phyloP scores from a whole-genome alignment of 2,329 filamentous ascomycete genomes.

The Bipolaris oryzae region DNA sequence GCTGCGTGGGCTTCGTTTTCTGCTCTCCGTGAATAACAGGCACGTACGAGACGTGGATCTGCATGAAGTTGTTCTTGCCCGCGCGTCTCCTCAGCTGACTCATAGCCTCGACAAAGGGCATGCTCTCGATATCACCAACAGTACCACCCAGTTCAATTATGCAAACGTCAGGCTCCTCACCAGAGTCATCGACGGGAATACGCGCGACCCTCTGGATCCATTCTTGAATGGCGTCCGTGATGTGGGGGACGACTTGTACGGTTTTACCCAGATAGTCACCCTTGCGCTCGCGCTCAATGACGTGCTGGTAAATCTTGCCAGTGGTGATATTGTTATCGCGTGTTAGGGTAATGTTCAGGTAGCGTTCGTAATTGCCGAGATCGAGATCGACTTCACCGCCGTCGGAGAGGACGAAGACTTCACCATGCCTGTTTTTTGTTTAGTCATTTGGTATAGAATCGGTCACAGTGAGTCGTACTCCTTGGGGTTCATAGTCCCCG shows the following conservation, averaged over 20 bases:
- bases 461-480: constrained; percentile 55
- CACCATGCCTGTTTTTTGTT: constrained; percentile 69
- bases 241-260: constrained; percentile 89
- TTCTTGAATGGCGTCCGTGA: constrained; percentile 89
- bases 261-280: constrained; percentile 87
- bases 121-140: constrained; percentile 82
- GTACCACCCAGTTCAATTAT: constrained; percentile 77
- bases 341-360: constrained; percentile 80
- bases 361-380: constrained; percentile 78
- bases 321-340: constrained; percentile 96
- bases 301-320: constrained; percentile 91
- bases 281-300: constrained; percentile 75
- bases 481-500: constrained; percentile 72
- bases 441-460: constrained; percentile 9
- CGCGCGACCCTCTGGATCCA: constrained; percentile 88
- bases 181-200: constrained; percentile 84
- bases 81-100: constrained; percentile 75
- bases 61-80: constrained; percentile 80
- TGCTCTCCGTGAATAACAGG: constrained; percentile 78
- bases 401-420: constrained; percentile 86
- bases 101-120: constrained; percentile 86
- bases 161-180: constrained; percentile 85
- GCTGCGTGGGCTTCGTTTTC: constrained; percentile 97
- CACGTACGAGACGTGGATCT: constrained; percentile 88
- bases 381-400: constrained; percentile 79